Evolutionary conservation across 305 asterid genomes (phyloP).

Genomic region (Andrographis paniculata): DNA sequence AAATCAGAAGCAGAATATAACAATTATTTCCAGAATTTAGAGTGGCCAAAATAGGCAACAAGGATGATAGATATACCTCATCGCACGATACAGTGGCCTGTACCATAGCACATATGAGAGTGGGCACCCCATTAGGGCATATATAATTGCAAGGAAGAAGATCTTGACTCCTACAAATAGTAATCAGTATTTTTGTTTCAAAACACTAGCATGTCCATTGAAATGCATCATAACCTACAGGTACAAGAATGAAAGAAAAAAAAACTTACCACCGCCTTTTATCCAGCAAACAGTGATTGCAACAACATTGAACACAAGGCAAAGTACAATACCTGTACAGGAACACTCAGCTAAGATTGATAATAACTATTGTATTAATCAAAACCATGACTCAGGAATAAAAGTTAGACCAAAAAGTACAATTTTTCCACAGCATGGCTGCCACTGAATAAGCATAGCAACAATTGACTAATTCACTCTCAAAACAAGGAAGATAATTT

Average conservation of each 20-base stretch:
- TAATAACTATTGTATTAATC: neutral
- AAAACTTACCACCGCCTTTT: conserved; percentile 78
- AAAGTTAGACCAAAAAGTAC: too few species aligned
- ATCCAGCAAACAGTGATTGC: conserved; percentile 94
- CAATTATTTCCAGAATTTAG: conserved; percentile 5
- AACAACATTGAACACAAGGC: conserved; percentile 82
- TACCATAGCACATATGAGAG: conserved; percentile 91
- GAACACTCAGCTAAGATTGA: conserved; percentile 2
- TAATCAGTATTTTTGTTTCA: too few species aligned
- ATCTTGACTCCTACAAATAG: conserved; percentile 79
- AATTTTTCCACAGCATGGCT: too few species aligned
- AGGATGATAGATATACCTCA: conserved; percentile 52
- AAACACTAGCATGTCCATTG: conserved; percentile 11
- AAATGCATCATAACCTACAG: conserved; percentile 8
- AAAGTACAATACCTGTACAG: conserved; percentile 76
- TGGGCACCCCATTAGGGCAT: conserved; percentile 84
- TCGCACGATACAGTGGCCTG: conserved; percentile 93
- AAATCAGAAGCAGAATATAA: conserved; percentile 16
- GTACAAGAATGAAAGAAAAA: conserved; percentile 11
- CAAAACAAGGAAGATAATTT: neutral
- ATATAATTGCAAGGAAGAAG: conserved; percentile 83
- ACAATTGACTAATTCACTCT: too few species aligned
- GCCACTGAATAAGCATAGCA: too few species aligned
- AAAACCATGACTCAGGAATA: conserved; percentile 13
- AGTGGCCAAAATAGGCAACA: neutral